Evolutionary conservation across 1,139 yeast genomes (phyloP), one percentile per base, ranked within the genome.

Genomic region (Lodderomyces margitis): DNA sequence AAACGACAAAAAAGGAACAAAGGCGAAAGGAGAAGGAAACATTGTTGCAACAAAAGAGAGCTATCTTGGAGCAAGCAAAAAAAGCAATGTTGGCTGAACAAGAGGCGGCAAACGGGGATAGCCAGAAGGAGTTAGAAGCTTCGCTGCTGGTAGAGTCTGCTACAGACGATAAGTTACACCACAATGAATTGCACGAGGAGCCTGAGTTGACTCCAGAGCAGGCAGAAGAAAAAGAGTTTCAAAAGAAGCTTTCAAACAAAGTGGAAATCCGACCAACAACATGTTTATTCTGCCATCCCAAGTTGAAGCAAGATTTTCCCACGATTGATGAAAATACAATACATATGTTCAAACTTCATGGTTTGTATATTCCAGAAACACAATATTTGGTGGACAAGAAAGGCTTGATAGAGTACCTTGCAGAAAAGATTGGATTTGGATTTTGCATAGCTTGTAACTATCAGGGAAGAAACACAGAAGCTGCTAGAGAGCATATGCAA

Each of bases 401-500:
- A 34, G 98, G 98, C 0, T 70, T 92, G 41, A 62, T 94, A 33
- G 65, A 69, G 6, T 88, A 87, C 54, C 65, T 94, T 45, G 88
- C 86, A 20, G 95, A 89, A 52, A 84, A 86, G 56, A 80, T 92
- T 46, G 88, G 95, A 10, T 74, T 84, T 37, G 97, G 97, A 35
- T 80, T 86, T 53, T 92, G 99, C 62, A 65, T 92, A 39, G 78
- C 82, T 39, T 92, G 99, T 62, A 71, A 72, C 38, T 94, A 83
- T 60, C 89, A 87, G 61, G 98, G 98, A 6, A 77, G 78, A 51
- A 80, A 81, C 43, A 60, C 91, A 28, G 95, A 87, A 57, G 87
- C 96, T 44, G 92, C 87, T 6, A 81, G 97, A 51, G 95, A 89
- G 34, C 99, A 92, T 61, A 85, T 91, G 88, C 57, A 74, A 6